phyloP scores from a whole-genome alignment of 1,284 basidiomycete genomes.

The Puccinia horiana region DNA sequence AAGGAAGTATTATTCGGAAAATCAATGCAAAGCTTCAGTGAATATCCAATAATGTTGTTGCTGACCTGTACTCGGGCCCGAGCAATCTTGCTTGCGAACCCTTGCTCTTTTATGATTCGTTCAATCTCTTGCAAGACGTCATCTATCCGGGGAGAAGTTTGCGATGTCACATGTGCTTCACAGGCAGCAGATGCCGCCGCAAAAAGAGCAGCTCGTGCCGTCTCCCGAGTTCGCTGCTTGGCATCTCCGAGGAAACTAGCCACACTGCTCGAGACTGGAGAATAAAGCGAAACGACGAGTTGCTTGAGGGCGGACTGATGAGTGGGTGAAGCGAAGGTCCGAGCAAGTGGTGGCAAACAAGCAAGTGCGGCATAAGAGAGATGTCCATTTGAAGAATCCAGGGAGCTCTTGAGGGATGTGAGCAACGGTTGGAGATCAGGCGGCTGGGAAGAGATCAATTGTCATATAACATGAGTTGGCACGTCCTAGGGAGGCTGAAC shows the following conservation, averaged over 20 bases:
- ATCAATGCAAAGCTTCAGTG: slow-evolving; percentile 23
- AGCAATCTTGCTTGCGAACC: slow-evolving; percentile 68
- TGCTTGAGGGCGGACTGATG: slow-evolving; percentile 66
- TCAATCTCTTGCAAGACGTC: slow-evolving; percentile 74
- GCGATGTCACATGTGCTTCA: slow-evolving; percentile 62
- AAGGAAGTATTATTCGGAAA: slow-evolving; percentile 45
- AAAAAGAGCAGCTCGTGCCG: slow-evolving; percentile 73
- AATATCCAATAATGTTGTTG: neutral
- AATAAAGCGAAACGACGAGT: slow-evolving; percentile 61
- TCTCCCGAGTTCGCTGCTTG: slow-evolving; percentile 70
- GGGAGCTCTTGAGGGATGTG: slow-evolving; percentile 67
- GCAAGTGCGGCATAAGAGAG: slow-evolving; percentile 60
- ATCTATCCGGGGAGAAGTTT: slow-evolving; percentile 59
- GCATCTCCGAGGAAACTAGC: slow-evolving; percentile 76
- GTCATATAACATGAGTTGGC: neutral
- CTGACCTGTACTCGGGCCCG: slow-evolving; percentile 73
- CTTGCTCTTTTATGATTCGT: slow-evolving; percentile 71
- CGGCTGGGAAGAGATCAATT: slow-evolving; percentile 4
- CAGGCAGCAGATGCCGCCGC: slow-evolving; percentile 72
- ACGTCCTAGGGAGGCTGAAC: neutral
- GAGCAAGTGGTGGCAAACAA: slow-evolving; percentile 55
- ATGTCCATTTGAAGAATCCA: slow-evolving; percentile 77
- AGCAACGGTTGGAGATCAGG: slow-evolving; percentile 39
- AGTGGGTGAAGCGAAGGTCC: slow-evolving; percentile 65
- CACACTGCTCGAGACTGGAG: slow-evolving; percentile 56